phyloP scores from a whole-genome alignment of 495 filamentous ascomycete species.

The Cercophora sp. region DNA sequence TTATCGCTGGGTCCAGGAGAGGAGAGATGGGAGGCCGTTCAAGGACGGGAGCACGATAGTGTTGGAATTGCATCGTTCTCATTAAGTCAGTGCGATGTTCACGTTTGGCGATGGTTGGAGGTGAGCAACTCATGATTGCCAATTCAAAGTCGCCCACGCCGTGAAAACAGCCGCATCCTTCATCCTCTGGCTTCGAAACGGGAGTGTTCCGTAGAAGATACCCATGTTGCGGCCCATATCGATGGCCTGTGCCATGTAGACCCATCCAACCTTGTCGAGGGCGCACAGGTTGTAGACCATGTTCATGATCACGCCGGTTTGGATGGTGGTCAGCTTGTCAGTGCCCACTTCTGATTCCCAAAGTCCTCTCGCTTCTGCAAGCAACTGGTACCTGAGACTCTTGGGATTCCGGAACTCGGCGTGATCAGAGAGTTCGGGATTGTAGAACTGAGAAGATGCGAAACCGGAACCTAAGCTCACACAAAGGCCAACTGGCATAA shows the following conservation, averaged over 20 bases:
- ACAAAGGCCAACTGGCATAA: too few species aligned
- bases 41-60: conserved; percentile 17
- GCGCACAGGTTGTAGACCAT: conserved; percentile 24
- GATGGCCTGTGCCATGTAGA: conserved; percentile 17
- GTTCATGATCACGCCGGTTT: conserved; percentile 20
- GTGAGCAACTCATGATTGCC: conserved; percentile 15
- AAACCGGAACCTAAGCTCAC: too few species aligned
- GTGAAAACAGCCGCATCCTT: conserved; percentile 22
- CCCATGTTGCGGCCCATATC: conserved; percentile 16
- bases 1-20: conserved; percentile 21
- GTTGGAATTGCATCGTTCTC: conserved; percentile 17
- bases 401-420: conserved; percentile 27
- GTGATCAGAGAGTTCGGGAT: conserved; percentile 18
- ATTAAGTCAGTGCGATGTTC: not conserved
- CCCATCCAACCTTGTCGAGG: conserved; percentile 25
- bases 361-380: conserved; percentile 30
- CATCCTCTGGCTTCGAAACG: conserved; percentile 8
- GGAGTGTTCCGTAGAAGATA: conserved; percentile 13
- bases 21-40: conserved; percentile 17
- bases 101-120: too few species aligned
- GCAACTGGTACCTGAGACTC: conserved; percentile 28
- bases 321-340: conserved; percentile 23
- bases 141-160: conserved; percentile 28
- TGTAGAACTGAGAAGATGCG: too few species aligned
- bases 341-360: conserved; percentile 27